Base-by-base conservation (phyloP, 2,329 filamentous ascomycete species). In the Penicillium verrucosum region DNA sequence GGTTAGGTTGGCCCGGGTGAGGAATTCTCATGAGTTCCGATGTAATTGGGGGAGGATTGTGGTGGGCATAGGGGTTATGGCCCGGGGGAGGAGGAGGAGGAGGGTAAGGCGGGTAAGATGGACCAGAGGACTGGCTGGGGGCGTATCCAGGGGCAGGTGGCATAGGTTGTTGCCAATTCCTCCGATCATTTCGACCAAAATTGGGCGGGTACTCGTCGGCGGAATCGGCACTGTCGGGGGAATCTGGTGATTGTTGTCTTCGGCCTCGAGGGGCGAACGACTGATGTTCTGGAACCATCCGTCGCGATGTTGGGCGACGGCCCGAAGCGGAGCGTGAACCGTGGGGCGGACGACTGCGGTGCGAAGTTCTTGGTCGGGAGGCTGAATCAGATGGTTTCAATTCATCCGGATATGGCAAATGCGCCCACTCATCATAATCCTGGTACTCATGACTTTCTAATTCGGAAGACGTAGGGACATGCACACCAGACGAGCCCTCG, bases 151-250 rank as follows among this genome's bases (percentile, higher is more conserved):
- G 59, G 23, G 63, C 65, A 23, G 69, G 71, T 6, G 65, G 62
- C 18, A 65, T 47, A n/a, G 54, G 41, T 44, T 65, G 62, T 21
- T 68, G 66, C 73, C 73, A 76, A 43, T 63, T 61, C 43, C 67
- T 68, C 37, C 68, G 67, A 6, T 73, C 74, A 25, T 68, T 70
- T 49, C 68, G 74, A 59, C 73, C 74, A 77, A 80, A 78, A 74
- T 77, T 65, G 67, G 72, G 60, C 60, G 77, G 73, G 69, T 82
- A 87, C n/a, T 89, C 85, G 25, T 89, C 80, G 34, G 82, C 80
- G 36, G 82, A 82, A 70, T 89, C 87, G 77, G 83, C 80, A 71
- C 82, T 89, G 77, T 84, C 83, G 54, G 84, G 78, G 62, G 81
- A 78, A 60, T 78, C 77, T 62, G 82, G 81, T 57, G 71, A 77